Evolutionary conservation across 768 basidiomycete genomes (phyloP).

Genomic region (Coprinopsis marcescibilis): DNA sequence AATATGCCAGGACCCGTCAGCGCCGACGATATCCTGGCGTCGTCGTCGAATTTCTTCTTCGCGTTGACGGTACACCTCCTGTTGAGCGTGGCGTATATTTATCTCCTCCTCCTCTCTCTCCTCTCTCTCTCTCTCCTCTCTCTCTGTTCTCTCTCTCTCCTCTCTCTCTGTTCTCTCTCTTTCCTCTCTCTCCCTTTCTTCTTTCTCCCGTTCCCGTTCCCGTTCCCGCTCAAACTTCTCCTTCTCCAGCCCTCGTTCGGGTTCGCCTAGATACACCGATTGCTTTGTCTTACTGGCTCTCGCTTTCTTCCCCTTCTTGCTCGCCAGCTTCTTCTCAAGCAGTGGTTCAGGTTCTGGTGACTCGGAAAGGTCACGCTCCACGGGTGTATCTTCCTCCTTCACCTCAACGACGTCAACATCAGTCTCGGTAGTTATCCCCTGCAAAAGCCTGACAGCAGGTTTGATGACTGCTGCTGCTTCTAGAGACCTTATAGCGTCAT

Average conservation of each 20-base stretch:
- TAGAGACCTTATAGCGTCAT: too few relatives aligned
- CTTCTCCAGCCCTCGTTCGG: slow-evolving; percentile 15
- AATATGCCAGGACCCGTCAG: slow-evolving; percentile 26
- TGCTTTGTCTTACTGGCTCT: too few relatives aligned
- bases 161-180: slow-evolving; percentile 13
- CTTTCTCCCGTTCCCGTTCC: slow-evolving; percentile 8
- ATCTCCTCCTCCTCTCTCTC: slow-evolving; percentile 19
- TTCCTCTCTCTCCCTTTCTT: slow-evolving; percentile 8
- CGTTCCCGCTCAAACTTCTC: slow-evolving; percentile 16
- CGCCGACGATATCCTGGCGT: slow-evolving; percentile 33
- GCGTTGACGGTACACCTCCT: slow-evolving; percentile 37
- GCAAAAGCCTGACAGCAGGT: not conserved
- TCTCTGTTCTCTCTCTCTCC: slow-evolving; percentile 17
- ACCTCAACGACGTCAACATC: too few relatives aligned
- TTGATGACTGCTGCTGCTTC: not conserved
- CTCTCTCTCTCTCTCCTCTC: slow-evolving; percentile 14
- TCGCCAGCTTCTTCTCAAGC: too few relatives aligned
- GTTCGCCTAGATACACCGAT: slow-evolving; percentile 16
- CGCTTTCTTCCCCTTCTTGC: too few relatives aligned
- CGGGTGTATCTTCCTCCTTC: too few relatives aligned
- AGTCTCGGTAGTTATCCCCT: too few relatives aligned
- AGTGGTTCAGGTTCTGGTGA: too few relatives aligned
- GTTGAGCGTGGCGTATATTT: slow-evolving; percentile 24
- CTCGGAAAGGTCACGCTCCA: not conserved
- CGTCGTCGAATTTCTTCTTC: slow-evolving; percentile 29